A percentile compares a stretch with the other conserved stretches of the same genome.
Conservation (phyloP, 164 flowering plant genomes). For the Magnolia kwangsiensis region DNA sequence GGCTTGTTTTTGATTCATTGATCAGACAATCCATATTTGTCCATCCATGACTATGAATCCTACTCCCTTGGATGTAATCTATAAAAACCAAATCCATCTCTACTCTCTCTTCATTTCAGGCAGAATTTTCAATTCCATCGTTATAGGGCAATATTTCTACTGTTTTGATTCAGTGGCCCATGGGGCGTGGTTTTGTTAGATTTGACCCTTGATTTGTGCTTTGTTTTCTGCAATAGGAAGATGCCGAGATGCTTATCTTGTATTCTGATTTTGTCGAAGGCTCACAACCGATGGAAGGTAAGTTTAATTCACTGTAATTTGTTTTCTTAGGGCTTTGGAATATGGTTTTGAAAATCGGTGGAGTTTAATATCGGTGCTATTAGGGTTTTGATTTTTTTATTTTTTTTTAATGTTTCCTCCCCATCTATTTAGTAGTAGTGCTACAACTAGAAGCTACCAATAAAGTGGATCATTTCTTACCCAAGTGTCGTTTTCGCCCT, state of each 20-base stretch:
- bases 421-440: constrained; percentile 12
- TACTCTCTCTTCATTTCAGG: not conserved
- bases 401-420: not conserved
- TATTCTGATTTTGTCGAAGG: constrained; percentile 47
- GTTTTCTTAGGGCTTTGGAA: not conserved
- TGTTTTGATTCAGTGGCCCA: constrained; percentile 29
- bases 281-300: constrained; percentile 72
- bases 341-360: not conserved
- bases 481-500: no score
- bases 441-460: constrained; percentile 53
- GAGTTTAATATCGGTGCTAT: not conserved
- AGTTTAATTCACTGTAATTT: constrained; percentile 8
- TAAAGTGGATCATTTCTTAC: constrained; percentile 33
- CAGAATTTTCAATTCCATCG: constrained; percentile 3
- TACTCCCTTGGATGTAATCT: constrained; percentile 59
- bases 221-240: constrained; percentile 58
- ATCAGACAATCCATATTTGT: constrained; percentile 26
- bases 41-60: constrained; percentile 68
- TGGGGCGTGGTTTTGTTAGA: constrained; percentile 18
- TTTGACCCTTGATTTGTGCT: constrained; percentile 26
- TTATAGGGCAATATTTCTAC: constrained; percentile 15
- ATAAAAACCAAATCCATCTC: not conserved
- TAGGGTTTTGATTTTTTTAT: constrained; percentile 19
- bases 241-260: constrained; percentile 89
- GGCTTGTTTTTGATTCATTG: constrained; percentile 23